These are phyloP conservation scores for Rhodotorula sp. DNA, from an alignment of 1,284 basidiomycete species.

Conservation along the genomic window DNA sequence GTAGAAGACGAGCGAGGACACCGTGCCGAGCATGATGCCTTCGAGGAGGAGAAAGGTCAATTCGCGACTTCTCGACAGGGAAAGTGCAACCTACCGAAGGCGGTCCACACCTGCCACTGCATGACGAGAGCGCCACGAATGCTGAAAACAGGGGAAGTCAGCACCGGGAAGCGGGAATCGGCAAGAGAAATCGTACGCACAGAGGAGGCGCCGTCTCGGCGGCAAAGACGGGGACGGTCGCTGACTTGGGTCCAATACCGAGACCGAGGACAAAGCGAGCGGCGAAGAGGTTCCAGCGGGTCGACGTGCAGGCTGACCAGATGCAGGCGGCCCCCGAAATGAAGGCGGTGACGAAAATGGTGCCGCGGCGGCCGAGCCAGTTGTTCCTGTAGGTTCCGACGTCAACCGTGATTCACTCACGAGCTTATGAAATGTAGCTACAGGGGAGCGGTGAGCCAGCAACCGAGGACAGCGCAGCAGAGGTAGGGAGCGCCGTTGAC, in stretches of 20 bases:
- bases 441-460: slow-evolving; percentile 49
- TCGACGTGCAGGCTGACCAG: slow-evolving; percentile 58
- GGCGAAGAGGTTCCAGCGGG: slow-evolving; percentile 57
- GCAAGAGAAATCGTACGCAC: no score
- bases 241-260: slow-evolving; percentile 46
- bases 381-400: slow-evolving; percentile 31
- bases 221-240: slow-evolving; percentile 54
- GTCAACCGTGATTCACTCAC: no score
- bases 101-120: slow-evolving; percentile 51
- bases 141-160: no score
- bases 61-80: slow-evolving; percentile 33
- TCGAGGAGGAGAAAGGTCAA: slow-evolving; percentile 40
- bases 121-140: slow-evolving; percentile 57
- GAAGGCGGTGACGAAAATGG: slow-evolving; percentile 64
- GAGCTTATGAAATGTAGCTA: no score
- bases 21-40: slow-evolving; percentile 51
- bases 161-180: no score
- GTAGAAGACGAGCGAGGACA: slow-evolving; percentile 38
- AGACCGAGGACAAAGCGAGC: slow-evolving; percentile 48
- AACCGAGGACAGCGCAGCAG: slow-evolving; percentile 46
- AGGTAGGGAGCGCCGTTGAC: slow-evolving; percentile 43
- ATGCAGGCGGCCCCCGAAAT: slow-evolving; percentile 60
- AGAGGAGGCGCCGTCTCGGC: slow-evolving; percentile 50
- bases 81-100: slow-evolving; percentile 52
- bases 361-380: slow-evolving; percentile 61